Base-by-base conservation (phyloP, 164 flowering plant genomes). In the Taxillus chinensis region DNA sequence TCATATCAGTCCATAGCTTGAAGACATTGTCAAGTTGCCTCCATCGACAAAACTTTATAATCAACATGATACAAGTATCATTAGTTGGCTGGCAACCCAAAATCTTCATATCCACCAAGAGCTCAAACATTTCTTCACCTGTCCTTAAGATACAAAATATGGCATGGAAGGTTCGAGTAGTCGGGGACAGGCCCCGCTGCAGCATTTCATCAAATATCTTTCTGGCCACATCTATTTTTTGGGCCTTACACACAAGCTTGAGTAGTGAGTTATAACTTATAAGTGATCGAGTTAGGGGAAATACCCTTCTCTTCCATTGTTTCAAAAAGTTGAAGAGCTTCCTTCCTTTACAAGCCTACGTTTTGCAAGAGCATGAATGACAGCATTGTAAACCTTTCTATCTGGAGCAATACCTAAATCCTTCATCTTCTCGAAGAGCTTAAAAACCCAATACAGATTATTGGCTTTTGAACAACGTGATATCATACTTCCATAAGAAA, bases 41-140 rank as follows among this genome's bases (percentile, higher is more conserved):
- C 97, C 98, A 83, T 42, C 87, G 71, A 56, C 90, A 86, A 67
- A 92, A 84, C 63, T 88, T 86, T 68, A 89, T 73, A 9, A 88
- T 83, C 78, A 92, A 67, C 92, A 86, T 85, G 17, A 79, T 81
- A 64, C 77, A 92, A 42, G 96, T 86, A 57, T 90, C 97, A 65
- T 55, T 71, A 55, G 54, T 69, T 37, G 91, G 95, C 39, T 38
- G 59, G 70, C 90, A 86, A 0, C 85, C 80, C 38, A 66, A 64
- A 57, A 62, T 61, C 51, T 71, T 81, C 97, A 92, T 92, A 60
- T 70, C 77, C 15, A 74, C 78, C 79, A 92, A 68, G 15, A 90
- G 78, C 66, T 50, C 78, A 66, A 90, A 85, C 8, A 82, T 84
- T 71, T 90, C 89, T 64, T 82, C 90, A 2, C 60, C 74, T n/a